These are phyloP conservation scores for Nitzschia inconspicua DNA, from an alignment of 108 stramenopile genomes.

Conservation along the genomic window DNA sequence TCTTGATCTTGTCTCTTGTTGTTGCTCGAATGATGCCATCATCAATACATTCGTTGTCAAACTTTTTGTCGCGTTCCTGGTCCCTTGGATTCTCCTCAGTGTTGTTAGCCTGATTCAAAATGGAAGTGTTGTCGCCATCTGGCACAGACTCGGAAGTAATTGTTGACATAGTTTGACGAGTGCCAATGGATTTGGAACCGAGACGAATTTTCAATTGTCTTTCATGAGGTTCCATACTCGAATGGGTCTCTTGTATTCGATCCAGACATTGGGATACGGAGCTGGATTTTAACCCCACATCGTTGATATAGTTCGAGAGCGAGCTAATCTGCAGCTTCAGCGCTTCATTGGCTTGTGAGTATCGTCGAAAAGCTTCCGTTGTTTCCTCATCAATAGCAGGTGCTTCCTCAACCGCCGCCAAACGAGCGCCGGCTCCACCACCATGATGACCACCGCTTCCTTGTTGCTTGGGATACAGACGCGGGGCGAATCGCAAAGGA, in stretches of 20 bases:
- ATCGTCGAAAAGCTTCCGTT: constrained; percentile 10
- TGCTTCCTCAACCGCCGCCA: background rate
- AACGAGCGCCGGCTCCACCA: no score
- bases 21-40: constrained; percentile 50
- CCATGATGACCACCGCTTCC: constrained; percentile 26
- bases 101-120: background rate
- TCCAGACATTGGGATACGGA: background rate
- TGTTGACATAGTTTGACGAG: no score
- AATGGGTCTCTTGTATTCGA: background rate
- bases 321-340: background rate
- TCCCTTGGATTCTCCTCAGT: background rate
- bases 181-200: no score
- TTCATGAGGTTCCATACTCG: background rate
- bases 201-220: background rate
- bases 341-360: background rate
- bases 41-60: background rate
- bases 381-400: constrained; percentile 16
- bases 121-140: no score
- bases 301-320: background rate
- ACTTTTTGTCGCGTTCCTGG: background rate
- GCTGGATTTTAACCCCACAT: background rate
- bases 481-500: constrained; percentile 44
- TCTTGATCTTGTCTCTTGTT: constrained; percentile 39
- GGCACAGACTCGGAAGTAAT: no score
- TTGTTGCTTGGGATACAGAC: constrained; percentile 1